Evolutionary conservation across 495 filamentous ascomycete genomes (phyloP), one percentile per base, ranked within the genome.

Genomic region (Annulohypoxylon moriforme): DNA sequence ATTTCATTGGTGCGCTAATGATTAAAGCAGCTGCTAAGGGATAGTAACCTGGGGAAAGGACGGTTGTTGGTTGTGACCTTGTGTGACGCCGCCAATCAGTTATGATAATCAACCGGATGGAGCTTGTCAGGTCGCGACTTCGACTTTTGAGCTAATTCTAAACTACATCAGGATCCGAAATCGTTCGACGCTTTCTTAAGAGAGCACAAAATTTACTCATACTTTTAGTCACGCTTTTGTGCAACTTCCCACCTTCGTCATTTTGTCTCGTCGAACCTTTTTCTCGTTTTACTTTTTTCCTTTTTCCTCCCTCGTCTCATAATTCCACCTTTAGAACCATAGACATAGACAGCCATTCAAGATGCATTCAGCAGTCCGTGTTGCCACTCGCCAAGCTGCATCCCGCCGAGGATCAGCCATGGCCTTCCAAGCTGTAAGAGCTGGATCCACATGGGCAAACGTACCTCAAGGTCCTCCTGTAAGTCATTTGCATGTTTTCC

Each of bases 381-480:
- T 77, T 64, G 71, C 71, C 50, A 57, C 75, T 46, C 78, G 76
- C 70, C 76, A 73, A 71, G 69, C 75, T 46, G 74, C 67, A 29
- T 56, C 73, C 66, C 75, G 78, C 62, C 79, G 77, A 61, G 79
- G 72, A 36, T 74, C 78, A 44, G 67, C 73, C 58, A 72, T 79
- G 40, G 73, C 73, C 69, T 82, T 86, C 36, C 74, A 87, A 57
- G 88, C 88, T 74, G 79, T 87, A 44, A 88, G 92, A 82, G 85
- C 89, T 71, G 91, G 87, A 69, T 97, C 94, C 40, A 90, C 92
- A 49, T 98, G 94, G 94, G 88, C 92, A 71, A 91, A 92, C 66
- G 93, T 97, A 52, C 91, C 93, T 73, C 93, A 97, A 84, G 94
- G 94, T 65, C 94, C 94, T 85, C 94, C 94, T 74, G 94, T 97